Percentiles rank a stretch among this genome's conserved stretches.
These are phyloP conservation scores for Alternaria sp. DNA, from an alignment of 2,329 filamentous ascomycete species.

Conservation along the genomic window DNA sequence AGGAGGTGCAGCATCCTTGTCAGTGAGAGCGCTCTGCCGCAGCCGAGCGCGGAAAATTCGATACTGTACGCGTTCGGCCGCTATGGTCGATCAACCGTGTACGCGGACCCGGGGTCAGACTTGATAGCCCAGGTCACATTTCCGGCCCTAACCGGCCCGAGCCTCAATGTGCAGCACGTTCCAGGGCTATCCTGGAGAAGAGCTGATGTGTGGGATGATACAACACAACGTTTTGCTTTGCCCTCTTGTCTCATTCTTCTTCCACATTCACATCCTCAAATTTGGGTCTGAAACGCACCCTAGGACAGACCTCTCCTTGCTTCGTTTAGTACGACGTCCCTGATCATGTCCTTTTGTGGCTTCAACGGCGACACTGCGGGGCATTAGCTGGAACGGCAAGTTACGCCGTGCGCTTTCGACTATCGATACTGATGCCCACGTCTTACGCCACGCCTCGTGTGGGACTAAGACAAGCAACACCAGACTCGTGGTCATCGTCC, in stretches of 20 bases:
- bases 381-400: conserved; percentile 8
- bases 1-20: conserved; percentile 24
- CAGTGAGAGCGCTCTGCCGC: conserved; percentile 19
- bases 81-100: conserved; percentile 44
- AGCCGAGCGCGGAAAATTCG: conserved; percentile 28
- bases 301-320: conserved; percentile 9
- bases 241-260: conserved; percentile 7
- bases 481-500: conserved; percentile 16
- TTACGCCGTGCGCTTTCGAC: conserved; percentile 9
- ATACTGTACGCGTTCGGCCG: conserved; percentile 27
- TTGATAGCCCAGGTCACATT: conserved; percentile 30
- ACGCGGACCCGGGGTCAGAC: conserved; percentile 21
- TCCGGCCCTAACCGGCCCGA: conserved; percentile 44
- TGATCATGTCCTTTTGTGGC: conserved; percentile 1
- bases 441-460: conserved; percentile 22
- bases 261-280: not conserved
- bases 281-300: conserved; percentile 11
- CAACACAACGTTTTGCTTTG: conserved; percentile 21
- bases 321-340: conserved; percentile 18
- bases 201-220: conserved; percentile 11
- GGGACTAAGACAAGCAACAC: conserved; percentile 14
- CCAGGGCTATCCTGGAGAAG: conserved; percentile 22
- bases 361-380: conserved; percentile 9
- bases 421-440: conserved; percentile 9
- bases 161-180: conserved; percentile 36